Base-by-base conservation (phyloP, 495 filamentous ascomycete species). In the Penicillium fimorum region DNA sequence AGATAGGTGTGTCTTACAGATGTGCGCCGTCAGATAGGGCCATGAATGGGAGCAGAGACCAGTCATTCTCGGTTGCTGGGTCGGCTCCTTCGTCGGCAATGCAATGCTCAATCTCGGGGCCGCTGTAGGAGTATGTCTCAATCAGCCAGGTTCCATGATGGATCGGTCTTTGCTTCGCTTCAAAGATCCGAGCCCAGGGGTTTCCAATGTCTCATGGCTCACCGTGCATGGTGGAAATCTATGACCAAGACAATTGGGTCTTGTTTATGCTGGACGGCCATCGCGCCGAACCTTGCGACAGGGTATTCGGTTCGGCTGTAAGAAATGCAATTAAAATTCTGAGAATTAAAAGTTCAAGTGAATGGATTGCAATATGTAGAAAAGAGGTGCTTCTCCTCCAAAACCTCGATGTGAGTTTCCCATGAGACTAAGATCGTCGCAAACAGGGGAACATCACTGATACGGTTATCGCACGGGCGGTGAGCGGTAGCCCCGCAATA, bases 11-110 rank as follows among this genome's bases (percentile, higher is more conserved):
- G 24, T 17, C 87, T 65, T 81, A 96, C 90, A 90, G 82, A 75
- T 98, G 94, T 37, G 94, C 94, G 29, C 94, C 94, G 70, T 98
- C 94, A 32, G 90, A 91, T 58, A 98, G 75, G n/a, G 93, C 94
- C 90, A 97, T 96, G 73, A 97, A 98, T 0, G 94, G 94, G 46
- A 98, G 79, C 57, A 96, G 74, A 6, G 84, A 80, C 94, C 94
- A 98, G 68, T 96, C 92, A 79, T 94, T 91, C 55, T 94, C 90
- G 38, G 65, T 76, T 4, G 90, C 89, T 33, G 93, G 92, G 69
- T 96, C 89, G 42, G 73, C 74, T 42, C 86, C 91, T 60, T 92
- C 88, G 33, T 87, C 80, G 56, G 89, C 91, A 68, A 96, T 88
- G 86, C 92, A 97, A 58, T 79, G 79, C 76, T 97, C 92, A 24